phyloP scores from a whole-genome alignment of 805 yeast species.

The Zygosaccharomyces gambellarensis region DNA sequence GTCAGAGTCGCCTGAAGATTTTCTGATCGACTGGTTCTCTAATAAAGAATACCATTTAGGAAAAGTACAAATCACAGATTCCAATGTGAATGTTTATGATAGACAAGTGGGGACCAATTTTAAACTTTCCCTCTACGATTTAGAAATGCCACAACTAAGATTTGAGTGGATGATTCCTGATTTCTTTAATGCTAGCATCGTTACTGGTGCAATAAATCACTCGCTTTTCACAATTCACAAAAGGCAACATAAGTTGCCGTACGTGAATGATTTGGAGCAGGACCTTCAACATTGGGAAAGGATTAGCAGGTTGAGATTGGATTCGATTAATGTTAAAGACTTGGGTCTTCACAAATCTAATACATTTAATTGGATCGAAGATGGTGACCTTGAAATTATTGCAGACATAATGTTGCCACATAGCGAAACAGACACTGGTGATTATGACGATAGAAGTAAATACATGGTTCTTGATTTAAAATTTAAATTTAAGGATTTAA shows the following conservation, averaged over 20 bases:
- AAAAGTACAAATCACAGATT: conserved; percentile 38
- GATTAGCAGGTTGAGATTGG: conserved; percentile 44
- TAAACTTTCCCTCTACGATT: conserved; percentile 55
- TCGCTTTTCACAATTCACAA: conserved; percentile 74
- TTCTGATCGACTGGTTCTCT: conserved; percentile 31
- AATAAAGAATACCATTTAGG: conserved; percentile 40
- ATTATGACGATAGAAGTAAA: conserved; percentile 26
- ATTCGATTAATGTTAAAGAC: conserved; percentile 37
- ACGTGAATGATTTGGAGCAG: conserved; percentile 37
- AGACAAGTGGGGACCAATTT: conserved; percentile 17
- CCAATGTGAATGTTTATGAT: conserved; percentile 27
- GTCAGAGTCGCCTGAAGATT: conserved; percentile 12
- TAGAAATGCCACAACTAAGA: conserved; percentile 59
- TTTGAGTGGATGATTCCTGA: conserved; percentile 57
- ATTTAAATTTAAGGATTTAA: conserved; percentile 57
- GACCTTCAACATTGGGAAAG: conserved; percentile 45
- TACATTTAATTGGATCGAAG: conserved; percentile 65
- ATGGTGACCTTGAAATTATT: conserved; percentile 63
- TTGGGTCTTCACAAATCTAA: conserved; percentile 34
- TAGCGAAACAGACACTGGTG: conserved; percentile 31
- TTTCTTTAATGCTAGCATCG: conserved; percentile 62
- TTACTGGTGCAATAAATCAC: conserved; percentile 70
- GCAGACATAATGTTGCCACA: conserved; percentile 72
- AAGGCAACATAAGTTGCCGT: conserved; percentile 55
- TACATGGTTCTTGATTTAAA: conserved; percentile 67